Base-by-base conservation (phyloP, 345 rosid genomes). In the Pistacia integerrima region DNA sequence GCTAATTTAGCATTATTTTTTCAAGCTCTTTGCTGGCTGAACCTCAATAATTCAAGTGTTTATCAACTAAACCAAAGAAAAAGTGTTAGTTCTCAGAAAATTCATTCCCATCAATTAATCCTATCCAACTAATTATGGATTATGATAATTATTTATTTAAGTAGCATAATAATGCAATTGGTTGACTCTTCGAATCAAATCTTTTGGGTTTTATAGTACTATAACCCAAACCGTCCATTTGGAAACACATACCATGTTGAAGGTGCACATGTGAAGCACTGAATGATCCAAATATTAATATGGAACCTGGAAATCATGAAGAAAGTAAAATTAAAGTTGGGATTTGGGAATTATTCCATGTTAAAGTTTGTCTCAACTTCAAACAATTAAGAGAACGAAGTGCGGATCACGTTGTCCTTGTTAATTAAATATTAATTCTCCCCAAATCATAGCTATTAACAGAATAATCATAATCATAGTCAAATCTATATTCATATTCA, bases 331-430 rank as follows among this genome's bases (percentile, higher is more conserved):
- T 54, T 13, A 54, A 54, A 13, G 16, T 13, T 14, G 5, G 17
- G 57, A 54, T 54, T 66, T 54, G 18, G 16, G 16, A 54, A 18
- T 54, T 5, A 59, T 58, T 44, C 35, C 64, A 12, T 56, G 49
- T 36, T 70, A 70, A 56, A 56, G 36, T 20, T 20, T n/a, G 20
- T 12, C 33, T 61, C 54, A 38, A 62, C 48, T 16, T 46, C 52
- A 61, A 51, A 16, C 16, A 10, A 11, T 11, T 3, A 9, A 46
- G 7, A 35, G 59, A 30, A 52, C 18, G 41, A 60, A 73, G 79
- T 76, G 74, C 63, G 36, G 79, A 76, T 69, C 79, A 69, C 79
- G 79, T 76, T 51, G 52, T 30, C n/a, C n/a, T 48, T 41, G 9
- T 49, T 8, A 33, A 48, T 17, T 73, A 41, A 41, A 5, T 5